phyloP scores from a whole-genome alignment of 257 asterid genomes.

The Solanum paucissectum region DNA sequence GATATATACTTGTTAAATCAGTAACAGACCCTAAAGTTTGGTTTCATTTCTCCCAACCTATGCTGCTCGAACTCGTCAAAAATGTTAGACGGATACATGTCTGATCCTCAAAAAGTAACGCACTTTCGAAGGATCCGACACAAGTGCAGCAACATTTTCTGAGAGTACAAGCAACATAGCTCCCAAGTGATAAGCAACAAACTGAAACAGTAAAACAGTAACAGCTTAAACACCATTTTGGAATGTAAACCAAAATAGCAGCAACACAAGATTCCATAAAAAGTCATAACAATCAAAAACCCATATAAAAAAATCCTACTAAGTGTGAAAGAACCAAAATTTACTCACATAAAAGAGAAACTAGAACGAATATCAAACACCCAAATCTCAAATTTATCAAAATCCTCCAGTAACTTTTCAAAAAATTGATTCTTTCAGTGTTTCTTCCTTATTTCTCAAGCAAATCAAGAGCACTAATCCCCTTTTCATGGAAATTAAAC shows the following conservation, averaged over 20 bases:
- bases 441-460: neutral
- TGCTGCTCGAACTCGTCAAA: neutral
- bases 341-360: neutral
- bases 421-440: neutral
- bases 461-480: neutral
- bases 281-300: neutral
- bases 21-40: neutral
- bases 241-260: neutral
- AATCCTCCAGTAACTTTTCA: neutral
- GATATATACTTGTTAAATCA: neutral
- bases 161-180: neutral
- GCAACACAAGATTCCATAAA: neutral
- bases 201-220: neutral
- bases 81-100: neutral
- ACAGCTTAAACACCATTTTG: neutral
- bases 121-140: neutral
- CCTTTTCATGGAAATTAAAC: neutral
- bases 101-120: neutral
- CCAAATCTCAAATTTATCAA: neutral
- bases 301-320: neutral
- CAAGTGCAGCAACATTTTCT: neutral
- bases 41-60: neutral
- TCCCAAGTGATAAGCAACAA: neutral
- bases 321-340: neutral
- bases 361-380: neutral